Base-by-base conservation (phyloP, 345 rosid species). In the Erodium maritimum region DNA sequence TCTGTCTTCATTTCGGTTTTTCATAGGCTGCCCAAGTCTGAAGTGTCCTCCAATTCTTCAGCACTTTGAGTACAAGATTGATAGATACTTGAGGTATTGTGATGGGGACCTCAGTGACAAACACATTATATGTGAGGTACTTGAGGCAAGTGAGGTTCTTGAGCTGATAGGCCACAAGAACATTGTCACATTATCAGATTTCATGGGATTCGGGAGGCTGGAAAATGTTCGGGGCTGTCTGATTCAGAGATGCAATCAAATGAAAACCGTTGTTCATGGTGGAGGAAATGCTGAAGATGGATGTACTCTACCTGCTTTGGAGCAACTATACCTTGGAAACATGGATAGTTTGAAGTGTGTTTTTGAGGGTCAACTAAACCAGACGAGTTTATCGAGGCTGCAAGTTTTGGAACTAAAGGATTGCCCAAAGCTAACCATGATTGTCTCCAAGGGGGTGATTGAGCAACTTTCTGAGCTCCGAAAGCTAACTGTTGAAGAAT, bases 141-240 rank as follows among this genome's bases (percentile, higher is more conserved):
- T 69, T 50, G 54, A 61, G n/a, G 58, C 55, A 54, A 60, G 65
- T 12, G 56, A 63, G 51, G 61, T 55, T 55, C 55, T 69, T 17
- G 73, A 69, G 34, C 25, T 69, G 48, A 21, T 59, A 58, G 68
- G 33, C 21, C 65, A 69, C 54, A 37, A 37, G 46, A 19, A 63
- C 22, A 59, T 54, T n/a, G 20, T 12, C 18, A 62, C 55, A 23
- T 45, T 68, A 19, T 50, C 58, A 10, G 63, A 68, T 9, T 68
- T 62, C 17, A 16, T 24, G 53, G 19, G 53, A 8, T n/a, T 54
- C 12, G 24, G 21, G 4, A 57, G 21, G 1, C 0, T 57, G 0
- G 16, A 18, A 9, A 33, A 57, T 5, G 3, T 57, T 6, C 20
- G 46, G 9, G 20, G 17, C 9, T 19, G 10, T 20, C 17, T 57